Percentiles rank a stretch among this genome's conserved stretches.
phyloP scores from a whole-genome alignment of 2,329 filamentous ascomycete species.

The Fusarium nematophilum region DNA sequence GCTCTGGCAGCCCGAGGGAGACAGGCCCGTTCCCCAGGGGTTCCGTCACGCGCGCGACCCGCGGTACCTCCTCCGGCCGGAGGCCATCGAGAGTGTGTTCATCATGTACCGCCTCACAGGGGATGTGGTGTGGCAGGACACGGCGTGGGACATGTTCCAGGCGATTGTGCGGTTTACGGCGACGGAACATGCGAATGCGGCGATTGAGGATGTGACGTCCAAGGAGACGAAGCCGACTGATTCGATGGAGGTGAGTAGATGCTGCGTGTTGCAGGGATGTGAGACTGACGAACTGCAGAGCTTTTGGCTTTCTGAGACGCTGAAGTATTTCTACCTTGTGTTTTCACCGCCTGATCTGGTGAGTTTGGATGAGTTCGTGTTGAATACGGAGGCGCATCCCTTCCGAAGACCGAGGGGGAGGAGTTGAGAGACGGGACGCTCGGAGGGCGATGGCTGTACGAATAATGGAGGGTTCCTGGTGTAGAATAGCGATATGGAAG shows the following conservation, averaged over 20 bases:
- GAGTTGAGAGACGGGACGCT: not conserved
- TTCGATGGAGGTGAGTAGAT: conserved; percentile 66
- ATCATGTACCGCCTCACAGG: conserved; percentile 63
- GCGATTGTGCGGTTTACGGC: conserved; percentile 58
- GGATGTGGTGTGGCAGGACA: conserved; percentile 58
- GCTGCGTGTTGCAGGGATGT: not conserved
- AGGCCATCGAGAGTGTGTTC: conserved; percentile 61
- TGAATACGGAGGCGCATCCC: conserved; percentile 67
- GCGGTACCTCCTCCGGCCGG: conserved; percentile 63
- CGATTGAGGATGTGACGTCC: conserved; percentile 57
- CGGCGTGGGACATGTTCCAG: conserved; percentile 65
- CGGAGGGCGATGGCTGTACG: too few relatives aligned
- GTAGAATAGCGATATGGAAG: too few relatives aligned
- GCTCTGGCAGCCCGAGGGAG: conserved; percentile 41
- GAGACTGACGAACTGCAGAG: conserved; percentile 59
- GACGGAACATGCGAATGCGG: conserved; percentile 60
- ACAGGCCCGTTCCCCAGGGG: conserved; percentile 59
- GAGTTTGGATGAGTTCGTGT: conserved; percentile 75
- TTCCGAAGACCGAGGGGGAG: conserved; percentile 37
- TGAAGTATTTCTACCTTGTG: conserved; percentile 81
- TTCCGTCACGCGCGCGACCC: conserved; percentile 69
- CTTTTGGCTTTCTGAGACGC: conserved; percentile 79
- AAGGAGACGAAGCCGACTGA: conserved; percentile 58
- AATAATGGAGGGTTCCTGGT: too few relatives aligned
- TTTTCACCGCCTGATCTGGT: conserved; percentile 74